These are phyloP conservation scores for Tephrocybe sp. DNA, from an alignment of 768 basidiomycete genomes.

Conservation along the genomic window DNA sequence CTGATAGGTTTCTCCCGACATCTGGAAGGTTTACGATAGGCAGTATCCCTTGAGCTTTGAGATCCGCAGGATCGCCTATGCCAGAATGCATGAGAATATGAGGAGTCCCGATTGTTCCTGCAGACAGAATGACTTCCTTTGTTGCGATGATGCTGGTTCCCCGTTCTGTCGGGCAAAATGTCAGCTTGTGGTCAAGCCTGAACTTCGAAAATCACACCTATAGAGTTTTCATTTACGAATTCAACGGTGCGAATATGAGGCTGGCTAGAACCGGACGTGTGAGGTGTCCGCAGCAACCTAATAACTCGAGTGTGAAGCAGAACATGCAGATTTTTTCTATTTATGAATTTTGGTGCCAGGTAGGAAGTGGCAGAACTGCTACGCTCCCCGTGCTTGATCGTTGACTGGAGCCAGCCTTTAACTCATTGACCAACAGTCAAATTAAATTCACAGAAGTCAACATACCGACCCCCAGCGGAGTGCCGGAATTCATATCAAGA, in stretches of 20 bases:
- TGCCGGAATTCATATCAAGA: conserved; percentile 41
- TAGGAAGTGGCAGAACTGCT: conserved; percentile 20
- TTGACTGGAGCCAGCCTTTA: conserved; percentile 15
- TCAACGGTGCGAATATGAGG: conserved; percentile 1
- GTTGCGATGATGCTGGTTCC: conserved; percentile 11
- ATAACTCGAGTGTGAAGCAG: conserved; percentile 23
- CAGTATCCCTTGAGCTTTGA: conserved; percentile 19
- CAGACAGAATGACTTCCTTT: conserved; percentile 16
- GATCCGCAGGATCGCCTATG: conserved; percentile 26
- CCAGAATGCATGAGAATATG: conserved; percentile 31
- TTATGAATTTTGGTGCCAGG: conserved; percentile 18
- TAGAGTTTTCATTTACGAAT: conserved; percentile 1
- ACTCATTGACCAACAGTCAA: not conserved
- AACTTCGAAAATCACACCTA: not conserved
- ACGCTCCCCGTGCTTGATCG: conserved; percentile 13
- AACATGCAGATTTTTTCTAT: conserved; percentile 26
- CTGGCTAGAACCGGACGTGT: not conserved
- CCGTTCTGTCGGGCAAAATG: not conserved
- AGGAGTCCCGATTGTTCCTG: conserved; percentile 33
- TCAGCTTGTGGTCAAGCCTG: not conserved
- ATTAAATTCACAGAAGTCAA: not conserved
- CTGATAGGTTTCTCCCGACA: conserved; percentile 29
- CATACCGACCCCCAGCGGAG: conserved; percentile 38
- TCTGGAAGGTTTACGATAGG: conserved; percentile 23
- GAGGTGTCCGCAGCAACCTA: conserved; percentile 15